phyloP scores from a whole-genome alignment of 1,284 basidiomycete genomes.

The Schizophyllum commune region DNA sequence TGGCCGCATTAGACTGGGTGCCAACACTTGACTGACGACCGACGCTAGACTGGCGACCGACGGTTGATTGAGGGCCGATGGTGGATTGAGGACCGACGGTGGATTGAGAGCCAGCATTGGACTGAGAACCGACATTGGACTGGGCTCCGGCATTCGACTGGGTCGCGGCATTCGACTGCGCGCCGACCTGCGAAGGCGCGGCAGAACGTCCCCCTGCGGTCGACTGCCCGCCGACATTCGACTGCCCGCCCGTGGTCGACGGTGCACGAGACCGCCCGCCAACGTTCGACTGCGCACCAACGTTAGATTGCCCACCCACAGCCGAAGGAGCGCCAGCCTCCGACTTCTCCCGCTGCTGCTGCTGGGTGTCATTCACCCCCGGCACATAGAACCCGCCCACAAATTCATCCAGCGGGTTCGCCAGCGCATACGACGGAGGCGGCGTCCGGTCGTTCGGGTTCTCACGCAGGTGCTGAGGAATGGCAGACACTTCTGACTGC shows the following conservation, averaged over 20 bases:
- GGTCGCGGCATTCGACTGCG: too few species aligned
- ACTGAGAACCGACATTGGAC: too few species aligned
- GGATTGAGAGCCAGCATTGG: too few species aligned
- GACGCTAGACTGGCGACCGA: not conserved
- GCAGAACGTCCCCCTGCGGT: too few species aligned
- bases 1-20: too few species aligned
- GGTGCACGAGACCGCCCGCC: not conserved
- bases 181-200: too few species aligned
- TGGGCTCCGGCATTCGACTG: too few species aligned
- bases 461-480: not conserved
- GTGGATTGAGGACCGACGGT: too few species aligned
- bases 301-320: not conserved
- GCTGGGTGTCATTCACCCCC: not conserved
- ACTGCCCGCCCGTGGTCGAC: not conserved
- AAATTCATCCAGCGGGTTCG: not conserved
- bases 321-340: not conserved
- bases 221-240: not conserved
- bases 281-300: not conserved
- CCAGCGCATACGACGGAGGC: not conserved
- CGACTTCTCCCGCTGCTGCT: not conserved
- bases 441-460: not conserved
- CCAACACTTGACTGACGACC: not conserved
- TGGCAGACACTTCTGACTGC: not conserved
- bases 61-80: too few species aligned
- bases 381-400: not conserved